phyloP scores from a whole-genome alignment of 352 stramenopile genomes.

The Lagenidium sp. region DNA sequence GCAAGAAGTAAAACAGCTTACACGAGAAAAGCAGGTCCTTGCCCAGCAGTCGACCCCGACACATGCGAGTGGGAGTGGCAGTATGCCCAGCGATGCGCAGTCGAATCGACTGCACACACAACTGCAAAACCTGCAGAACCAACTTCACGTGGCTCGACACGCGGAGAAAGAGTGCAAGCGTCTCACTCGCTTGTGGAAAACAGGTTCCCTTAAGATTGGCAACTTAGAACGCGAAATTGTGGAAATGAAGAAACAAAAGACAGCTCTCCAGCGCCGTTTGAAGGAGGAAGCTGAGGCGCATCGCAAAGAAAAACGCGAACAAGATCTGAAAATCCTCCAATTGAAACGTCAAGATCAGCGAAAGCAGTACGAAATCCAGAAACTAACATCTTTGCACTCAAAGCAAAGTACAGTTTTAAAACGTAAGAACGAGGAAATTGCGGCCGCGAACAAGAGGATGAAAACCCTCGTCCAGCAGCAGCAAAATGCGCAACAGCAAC shows the following conservation, averaged over 20 bases:
- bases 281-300: conserved; percentile 26
- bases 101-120: conserved; percentile 10
- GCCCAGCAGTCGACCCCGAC: conserved; percentile 9
- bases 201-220: conserved; percentile 32
- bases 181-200: conserved; percentile 21
- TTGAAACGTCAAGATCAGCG: conserved; percentile 50
- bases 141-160: conserved; percentile 25
- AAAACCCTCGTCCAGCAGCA: conserved; percentile 19
- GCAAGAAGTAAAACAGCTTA: conserved; percentile 13
- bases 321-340: conserved; percentile 37
- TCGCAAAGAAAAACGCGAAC: conserved; percentile 31
- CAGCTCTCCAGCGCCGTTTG: conserved; percentile 25
- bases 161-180: conserved; percentile 29
- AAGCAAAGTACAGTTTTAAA: conserved; percentile 49
- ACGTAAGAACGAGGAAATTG: conserved; percentile 47
- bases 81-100: background rate
- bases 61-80: background rate
- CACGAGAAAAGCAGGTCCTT: conserved; percentile 20
- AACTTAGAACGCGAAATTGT: conserved; percentile 33
- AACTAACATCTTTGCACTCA: conserved; percentile 19
- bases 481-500: conserved; percentile 20
- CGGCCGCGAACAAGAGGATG: conserved; percentile 32
- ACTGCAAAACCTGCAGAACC: conserved; percentile 16
- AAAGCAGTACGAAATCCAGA: conserved; percentile 45
- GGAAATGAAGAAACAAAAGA: conserved; percentile 39